Percentiles rank a stretch among this genome's conserved stretches.
Evolutionary conservation across 2,329 filamentous ascomycete species (phyloP).

Genomic region (Cytospora schulzeri): DNA sequence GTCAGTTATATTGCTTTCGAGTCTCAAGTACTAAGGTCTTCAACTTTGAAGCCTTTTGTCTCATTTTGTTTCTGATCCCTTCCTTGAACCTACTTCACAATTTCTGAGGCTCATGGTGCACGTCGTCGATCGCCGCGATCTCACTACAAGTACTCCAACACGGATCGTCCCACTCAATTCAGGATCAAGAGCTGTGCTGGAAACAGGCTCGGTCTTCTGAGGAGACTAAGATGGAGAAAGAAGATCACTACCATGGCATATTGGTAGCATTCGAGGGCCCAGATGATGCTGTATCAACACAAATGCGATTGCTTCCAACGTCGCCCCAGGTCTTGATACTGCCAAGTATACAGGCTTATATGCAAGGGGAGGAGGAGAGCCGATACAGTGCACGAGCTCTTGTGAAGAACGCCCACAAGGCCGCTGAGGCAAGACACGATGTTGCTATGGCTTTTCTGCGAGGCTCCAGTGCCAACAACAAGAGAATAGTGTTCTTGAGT

Average conservation of each 20-base stretch:
- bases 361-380: slow-evolving; percentile 37
- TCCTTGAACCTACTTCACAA: slow-evolving; percentile 1
- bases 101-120: neutral
- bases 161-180: neutral
- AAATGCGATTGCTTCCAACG: slow-evolving; percentile 60
- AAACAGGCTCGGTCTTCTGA: neutral
- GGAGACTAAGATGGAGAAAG: slow-evolving; percentile 12
- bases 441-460: slow-evolving; percentile 55
- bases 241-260: slow-evolving; percentile 45
- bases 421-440: slow-evolving; percentile 49
- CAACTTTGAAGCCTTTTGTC: neutral
- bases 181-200: neutral
- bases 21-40: slow-evolving; percentile 4
- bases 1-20: neutral
- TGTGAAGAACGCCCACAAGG: slow-evolving; percentile 55
- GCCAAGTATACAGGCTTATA: slow-evolving; percentile 53
- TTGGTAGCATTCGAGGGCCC: slow-evolving; percentile 64
- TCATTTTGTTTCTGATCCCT: slow-evolving; percentile 15
- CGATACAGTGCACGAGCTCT: slow-evolving; percentile 42
- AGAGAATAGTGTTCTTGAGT: slow-evolving; percentile 61
- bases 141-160: neutral
- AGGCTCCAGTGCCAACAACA: slow-evolving; percentile 47
- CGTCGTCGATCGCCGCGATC: neutral
- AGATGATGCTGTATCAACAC: slow-evolving; percentile 56
- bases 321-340: slow-evolving; percentile 61